Conservation (phyloP, 176 grass and related monocot genomes). For the Carex myosuroides region DNA sequence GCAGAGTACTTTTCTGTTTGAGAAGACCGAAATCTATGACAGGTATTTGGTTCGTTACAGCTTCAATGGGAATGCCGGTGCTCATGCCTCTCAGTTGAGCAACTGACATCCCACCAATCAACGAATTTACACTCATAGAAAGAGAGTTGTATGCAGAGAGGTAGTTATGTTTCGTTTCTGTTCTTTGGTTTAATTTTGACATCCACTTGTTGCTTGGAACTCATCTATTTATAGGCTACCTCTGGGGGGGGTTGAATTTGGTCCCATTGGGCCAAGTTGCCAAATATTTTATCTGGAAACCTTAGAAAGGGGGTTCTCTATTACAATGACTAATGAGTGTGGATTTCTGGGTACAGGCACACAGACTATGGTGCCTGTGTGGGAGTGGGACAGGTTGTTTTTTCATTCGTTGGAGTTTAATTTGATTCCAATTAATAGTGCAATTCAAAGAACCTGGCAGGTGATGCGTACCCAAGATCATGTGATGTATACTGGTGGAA, state of each 20-base stretch:
- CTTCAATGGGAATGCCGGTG: background rate
- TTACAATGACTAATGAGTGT: too few species aligned
- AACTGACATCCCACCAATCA: background rate
- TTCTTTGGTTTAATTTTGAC: slow-evolving; percentile 4
- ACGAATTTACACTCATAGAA: background rate
- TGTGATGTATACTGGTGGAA: background rate
- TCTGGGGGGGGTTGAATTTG: slow-evolving; percentile 7
- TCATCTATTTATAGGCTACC: slow-evolving; percentile 21
- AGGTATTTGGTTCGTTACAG: slow-evolving; percentile 2
- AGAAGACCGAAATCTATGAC: slow-evolving; percentile 32
- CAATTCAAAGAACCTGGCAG: slow-evolving; percentile 2
- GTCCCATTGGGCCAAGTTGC: background rate
- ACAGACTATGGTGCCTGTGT: too few species aligned
- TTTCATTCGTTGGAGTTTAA: too few species aligned
- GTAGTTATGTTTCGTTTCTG: background rate
- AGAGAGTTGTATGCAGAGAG: background rate
- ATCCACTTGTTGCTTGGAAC: slow-evolving; percentile 3
- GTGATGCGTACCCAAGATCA: background rate
- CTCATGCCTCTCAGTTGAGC: background rate
- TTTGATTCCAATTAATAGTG: background rate
- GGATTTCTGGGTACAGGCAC: too few species aligned
- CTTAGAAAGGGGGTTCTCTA: background rate
- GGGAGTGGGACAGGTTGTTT: too few species aligned
- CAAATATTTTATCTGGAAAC: background rate
- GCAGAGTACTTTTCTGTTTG: background rate